These are phyloP conservation scores for Lepidium campestre DNA, from an alignment of 441 rosid species.

Conservation along the genomic window DNA sequence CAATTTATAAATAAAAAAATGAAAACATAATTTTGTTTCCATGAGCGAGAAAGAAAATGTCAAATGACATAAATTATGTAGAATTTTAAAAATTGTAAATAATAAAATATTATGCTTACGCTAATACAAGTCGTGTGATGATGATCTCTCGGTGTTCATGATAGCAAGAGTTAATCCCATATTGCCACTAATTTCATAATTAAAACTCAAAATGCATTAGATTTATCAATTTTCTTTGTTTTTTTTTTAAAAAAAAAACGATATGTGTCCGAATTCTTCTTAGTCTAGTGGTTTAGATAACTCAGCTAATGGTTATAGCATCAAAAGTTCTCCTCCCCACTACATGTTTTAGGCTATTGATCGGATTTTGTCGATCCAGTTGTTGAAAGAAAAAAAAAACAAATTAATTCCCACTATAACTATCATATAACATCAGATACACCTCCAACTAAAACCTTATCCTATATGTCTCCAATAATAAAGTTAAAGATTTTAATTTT, in stretches of 20 bases:
- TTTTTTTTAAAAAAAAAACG: no score
- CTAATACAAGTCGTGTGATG: conserved; percentile 37
- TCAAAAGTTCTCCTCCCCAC: no score
- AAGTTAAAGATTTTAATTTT: no score
- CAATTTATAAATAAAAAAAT: not conserved
- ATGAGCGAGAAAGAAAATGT: not conserved
- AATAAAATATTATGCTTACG: conserved; percentile 37
- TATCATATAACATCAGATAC: no score
- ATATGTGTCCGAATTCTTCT: no score
- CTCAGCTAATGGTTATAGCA: no score
- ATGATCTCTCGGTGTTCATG: conserved; percentile 36
- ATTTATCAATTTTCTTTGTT: not conserved
- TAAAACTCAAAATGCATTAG: not conserved
- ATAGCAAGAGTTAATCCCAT: conserved; percentile 62
- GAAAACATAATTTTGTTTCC: not conserved
- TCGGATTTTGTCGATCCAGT: no score
- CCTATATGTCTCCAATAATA: no score
- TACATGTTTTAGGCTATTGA: no score
- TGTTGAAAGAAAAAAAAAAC: no score
- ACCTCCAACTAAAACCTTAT: no score
- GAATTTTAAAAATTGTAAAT: not conserved
- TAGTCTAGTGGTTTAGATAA: no score
- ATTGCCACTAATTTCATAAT: conserved; percentile 35
- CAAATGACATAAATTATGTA: not conserved
- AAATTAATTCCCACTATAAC: not conserved